Evolutionary conservation across 1,139 yeast genomes (phyloP).

Genomic region (Sugiyamaella castrensis): DNA sequence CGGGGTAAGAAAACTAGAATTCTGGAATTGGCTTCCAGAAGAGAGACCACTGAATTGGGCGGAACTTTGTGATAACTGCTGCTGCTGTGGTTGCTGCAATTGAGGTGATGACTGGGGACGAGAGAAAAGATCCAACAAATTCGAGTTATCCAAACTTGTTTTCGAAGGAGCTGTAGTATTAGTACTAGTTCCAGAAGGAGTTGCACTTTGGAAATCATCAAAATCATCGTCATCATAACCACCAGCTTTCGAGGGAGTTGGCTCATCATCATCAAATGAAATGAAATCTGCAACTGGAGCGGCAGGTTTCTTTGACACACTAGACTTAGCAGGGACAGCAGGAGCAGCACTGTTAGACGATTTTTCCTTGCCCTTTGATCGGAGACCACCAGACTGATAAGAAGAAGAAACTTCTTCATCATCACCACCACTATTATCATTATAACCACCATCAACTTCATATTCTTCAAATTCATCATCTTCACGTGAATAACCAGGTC

Average conservation of each 20-base stretch:
- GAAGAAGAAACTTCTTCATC: constrained; percentile 11
- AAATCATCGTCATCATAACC: constrained; percentile 78
- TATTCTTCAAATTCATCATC: constrained; percentile 46
- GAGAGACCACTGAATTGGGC: constrained; percentile 15
- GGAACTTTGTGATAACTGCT: constrained; percentile 16
- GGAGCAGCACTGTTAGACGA: neutral
- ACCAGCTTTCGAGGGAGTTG: constrained; percentile 31
- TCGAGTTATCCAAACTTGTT: constrained; percentile 20
- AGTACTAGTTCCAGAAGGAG: constrained; percentile 32
- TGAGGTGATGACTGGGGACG: constrained; percentile 18
- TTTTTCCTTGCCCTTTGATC: constrained; percentile 3
- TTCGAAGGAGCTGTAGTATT: constrained; percentile 26
- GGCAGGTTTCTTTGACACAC: neutral
- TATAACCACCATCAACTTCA: constrained; percentile 40
- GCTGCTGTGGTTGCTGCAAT: constrained; percentile 25
- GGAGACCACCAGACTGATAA: neutral
- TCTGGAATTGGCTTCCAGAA: too few species aligned
- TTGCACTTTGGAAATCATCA: constrained; percentile 89
- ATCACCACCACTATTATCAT: constrained; percentile 8
- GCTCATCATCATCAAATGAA: constrained; percentile 24
- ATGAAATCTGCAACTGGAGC: constrained; percentile 26
- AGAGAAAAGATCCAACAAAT: constrained; percentile 28
- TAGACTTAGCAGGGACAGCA: neutral
- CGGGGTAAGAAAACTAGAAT: neutral
- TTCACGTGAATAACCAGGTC: constrained; percentile 33